Base-by-base conservation (phyloP, 108 stramenopile genomes). In the Aureococcus anophagefferens region DNA sequence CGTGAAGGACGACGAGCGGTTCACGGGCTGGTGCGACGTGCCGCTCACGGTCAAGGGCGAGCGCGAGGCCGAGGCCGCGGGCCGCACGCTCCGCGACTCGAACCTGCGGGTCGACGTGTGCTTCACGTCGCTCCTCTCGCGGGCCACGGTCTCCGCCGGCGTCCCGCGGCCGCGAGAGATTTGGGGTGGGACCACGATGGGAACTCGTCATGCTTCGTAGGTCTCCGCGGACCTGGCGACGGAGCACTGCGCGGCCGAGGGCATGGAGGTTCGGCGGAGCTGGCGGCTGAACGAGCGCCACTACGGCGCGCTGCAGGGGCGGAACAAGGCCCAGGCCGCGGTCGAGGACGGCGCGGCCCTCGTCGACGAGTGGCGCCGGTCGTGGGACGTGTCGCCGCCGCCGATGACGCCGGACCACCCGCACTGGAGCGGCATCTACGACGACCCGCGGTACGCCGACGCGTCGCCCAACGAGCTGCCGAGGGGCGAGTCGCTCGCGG, bases 211-310 rank as follows among this genome's bases (percentile, higher is more conserved):
- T n/a, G n/a, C n/a, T n/a, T n/a, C n/a, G n/a, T n/a, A n/a, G n/a
- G n/a, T n/a, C n/a, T n/a, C n/a, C n/a, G n/a, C n/a, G n/a, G n/a
- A n/a, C n/a, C n/a, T n/a, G n/a, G n/a, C n/a, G n/a, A n/a, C n/a
- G n/a, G n/a, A n/a, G n/a, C n/a, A n/a, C n/a, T n/a, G n/a, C n/a
- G n/a, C n/a, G n/a, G n/a, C n/a, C n/a, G n/a, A n/a, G n/a, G n/a
- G n/a, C n/a, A n/a, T n/a, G n/a, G n/a, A n/a, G n/a, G n/a, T n/a
- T n/a, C n/a, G n/a, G n/a, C n/a, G n/a, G 67, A 83, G 88, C 15
- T 93, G 90, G 90, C 77, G 88, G 33, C 72, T 93, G 35, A 93
- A 93, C 74, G 92, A 93, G 77, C 85, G 92, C 30, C 90, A 90
- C 69, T 93, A 93, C 68, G 92, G 91, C 33, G 81, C 87, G 16